A percentile compares a stretch with the other conserved stretches of the same genome.
Evolutionary conservation across 2,329 filamentous ascomycete species (phyloP).

Genomic region (Penicillium brevicompactum): DNA sequence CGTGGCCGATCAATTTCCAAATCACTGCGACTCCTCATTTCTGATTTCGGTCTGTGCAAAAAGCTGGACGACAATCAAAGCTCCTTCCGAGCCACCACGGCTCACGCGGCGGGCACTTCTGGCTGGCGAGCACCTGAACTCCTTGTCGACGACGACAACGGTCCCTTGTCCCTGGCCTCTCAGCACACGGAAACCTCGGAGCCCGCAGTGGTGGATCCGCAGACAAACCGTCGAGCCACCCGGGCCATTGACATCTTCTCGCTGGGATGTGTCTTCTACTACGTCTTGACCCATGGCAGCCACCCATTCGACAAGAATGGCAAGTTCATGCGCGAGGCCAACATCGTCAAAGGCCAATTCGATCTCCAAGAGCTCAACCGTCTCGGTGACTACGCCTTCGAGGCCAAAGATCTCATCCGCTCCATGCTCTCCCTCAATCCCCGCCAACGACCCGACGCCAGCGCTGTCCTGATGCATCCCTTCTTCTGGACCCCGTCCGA

Average conservation of each 20-base stretch:
- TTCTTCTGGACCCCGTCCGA: slow-evolving; percentile 97
- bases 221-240: slow-evolving; percentile 76
- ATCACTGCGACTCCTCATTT: slow-evolving; percentile 84
- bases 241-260: slow-evolving; percentile 98
- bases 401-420: slow-evolving; percentile 82
- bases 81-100: slow-evolving; percentile 91
- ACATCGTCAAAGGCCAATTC: slow-evolving; percentile 88
- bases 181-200: slow-evolving; percentile 49
- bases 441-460: slow-evolving; percentile 69
- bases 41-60: slow-evolving; percentile 97
- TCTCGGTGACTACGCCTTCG: slow-evolving; percentile 80
- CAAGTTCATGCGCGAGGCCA: slow-evolving; percentile 93
- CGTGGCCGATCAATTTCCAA: slow-evolving; percentile 56
- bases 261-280: slow-evolving; percentile 96
- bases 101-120: slow-evolving; percentile 87
- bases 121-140: slow-evolving; percentile 97
- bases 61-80: slow-evolving; percentile 93
- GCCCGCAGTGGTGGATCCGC: slow-evolving; percentile 56
- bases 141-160: slow-evolving; percentile 74
- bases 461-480: slow-evolving; percentile 83
- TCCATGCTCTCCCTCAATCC: slow-evolving; percentile 75
- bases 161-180: slow-evolving; percentile 39
- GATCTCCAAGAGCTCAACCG: slow-evolving; percentile 70
- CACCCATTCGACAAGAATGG: slow-evolving; percentile 96
- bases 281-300: slow-evolving; percentile 88